Percentiles rank a stretch among this genome's conserved stretches.
Evolutionary conservation across 306 rosid species (phyloP).

Genomic region (Sophora flavescens): DNA sequence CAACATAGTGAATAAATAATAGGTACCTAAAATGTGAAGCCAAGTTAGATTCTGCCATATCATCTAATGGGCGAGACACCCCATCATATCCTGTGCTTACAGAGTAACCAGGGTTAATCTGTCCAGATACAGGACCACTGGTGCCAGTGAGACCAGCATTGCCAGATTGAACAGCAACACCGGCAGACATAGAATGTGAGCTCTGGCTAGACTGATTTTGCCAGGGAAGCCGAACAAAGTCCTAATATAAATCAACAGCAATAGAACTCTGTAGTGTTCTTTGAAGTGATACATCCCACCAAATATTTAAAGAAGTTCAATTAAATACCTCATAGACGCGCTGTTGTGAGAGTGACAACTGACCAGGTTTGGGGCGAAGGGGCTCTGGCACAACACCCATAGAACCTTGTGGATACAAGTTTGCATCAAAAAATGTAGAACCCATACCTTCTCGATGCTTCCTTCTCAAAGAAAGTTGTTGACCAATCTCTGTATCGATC

Average conservation of each 20-base stretch:
- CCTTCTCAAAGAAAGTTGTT: slow-evolving; percentile 88
- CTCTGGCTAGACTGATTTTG: slow-evolving; percentile 86
- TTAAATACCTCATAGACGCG: slow-evolving; percentile 89
- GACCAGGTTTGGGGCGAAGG: slow-evolving; percentile 98
- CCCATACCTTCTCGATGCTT: slow-evolving; percentile 88
- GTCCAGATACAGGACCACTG: slow-evolving; percentile 70
- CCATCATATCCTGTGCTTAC: slow-evolving; percentile 75
- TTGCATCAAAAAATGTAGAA: slow-evolving; percentile 80
- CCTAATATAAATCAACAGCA: slow-evolving; percentile 58
- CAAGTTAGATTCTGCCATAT: slow-evolving; percentile 62
- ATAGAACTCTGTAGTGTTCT: slow-evolving; percentile 20
- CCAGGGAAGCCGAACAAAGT: slow-evolving; percentile 98
- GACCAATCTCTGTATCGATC: slow-evolving; percentile 87
- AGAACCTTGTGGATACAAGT: slow-evolving; percentile 81
- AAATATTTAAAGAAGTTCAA: slow-evolving; percentile 17
- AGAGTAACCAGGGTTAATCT: slow-evolving; percentile 70
- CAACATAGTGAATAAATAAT: neutral
- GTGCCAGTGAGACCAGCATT: slow-evolving; percentile 63
- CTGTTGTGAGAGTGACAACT: slow-evolving; percentile 85
- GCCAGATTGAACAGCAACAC: slow-evolving; percentile 64
- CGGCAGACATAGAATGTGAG: slow-evolving; percentile 71
- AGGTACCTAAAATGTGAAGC: slow-evolving; percentile 72
- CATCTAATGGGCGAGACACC: slow-evolving; percentile 77
- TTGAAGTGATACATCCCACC: slow-evolving; percentile 9
- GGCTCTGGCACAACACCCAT: slow-evolving; percentile 94